Evolutionary conservation across 345 rosid species (phyloP), one percentile per base, ranked within the genome.

Genomic region (Lepidium aucheri): DNA sequence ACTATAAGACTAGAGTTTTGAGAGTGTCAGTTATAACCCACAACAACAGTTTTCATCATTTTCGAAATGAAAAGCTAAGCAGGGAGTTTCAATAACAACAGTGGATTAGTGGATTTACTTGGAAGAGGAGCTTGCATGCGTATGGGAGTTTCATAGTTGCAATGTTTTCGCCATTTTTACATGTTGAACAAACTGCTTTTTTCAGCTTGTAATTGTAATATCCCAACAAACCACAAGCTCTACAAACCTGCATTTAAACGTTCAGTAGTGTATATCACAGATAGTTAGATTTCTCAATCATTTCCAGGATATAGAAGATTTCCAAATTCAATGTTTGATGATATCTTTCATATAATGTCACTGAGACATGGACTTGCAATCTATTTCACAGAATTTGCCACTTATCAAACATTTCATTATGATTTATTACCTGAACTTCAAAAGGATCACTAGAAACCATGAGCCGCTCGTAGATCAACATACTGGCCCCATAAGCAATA

Each of bases 361-460:
- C 18, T 3, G 39, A 24, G 47, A 38, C 15, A 58, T 22, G 56
- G 14, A 26, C 16, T 45, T 24, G 16, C 38, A 36, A 20, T 40
- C 6, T 13, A 6, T 26, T 18, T 65, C 54, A 14, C 57, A 40
- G 6, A 24, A 7, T 32, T 41, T 39, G 65, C 22, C 24, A 47
- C 30, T 12, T 43, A 24, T 36, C 12, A 35, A 60, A 65, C 4
- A 47, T 16, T 15, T 10, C 46, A 9, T 16, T 30, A 39, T 2
- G 44, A 61, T 38, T 51, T 28, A 33, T 55, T 76, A 93, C 98
- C 86, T 94, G 96, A 67, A 88, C 96, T 82, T 88, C 91, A 41
- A 94, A 94, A 58, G 96, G 98, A 74, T 93, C 98, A 68, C 98
- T 93, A 41, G 98, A 93, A 53, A 86, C 16, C 96, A 94, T 88